Base-by-base conservation (phyloP, 1,284 basidiomycete genomes). In the Irpex sp. region DNA sequence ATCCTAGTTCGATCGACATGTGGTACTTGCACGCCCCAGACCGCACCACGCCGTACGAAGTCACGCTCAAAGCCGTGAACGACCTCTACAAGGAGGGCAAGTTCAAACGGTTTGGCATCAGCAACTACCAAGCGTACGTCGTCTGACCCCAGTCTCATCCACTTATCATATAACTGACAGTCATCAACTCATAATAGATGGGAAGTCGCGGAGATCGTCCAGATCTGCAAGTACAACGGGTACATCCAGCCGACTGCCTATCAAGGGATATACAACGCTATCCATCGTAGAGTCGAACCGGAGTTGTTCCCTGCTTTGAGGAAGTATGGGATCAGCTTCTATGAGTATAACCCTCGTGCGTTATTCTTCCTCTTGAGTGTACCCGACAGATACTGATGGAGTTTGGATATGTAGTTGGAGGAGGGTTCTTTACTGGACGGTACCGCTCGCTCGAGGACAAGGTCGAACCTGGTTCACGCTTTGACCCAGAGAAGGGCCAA, bases 321-420 rank as follows among this genome's bases (percentile, higher is more conserved):
- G 31, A 35, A 49, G 60, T 43, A 61, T 46, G 54, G 60, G 15
- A 56, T 61, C 5, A 49, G 54, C 13, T 55, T 61, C 31, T 85
- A 84, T 66, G 84, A 81, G 61, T 86, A 79, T 68, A 86, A 84
- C 66, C 82, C 85, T 11, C 71, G 75, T 74, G 58, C 33, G 74
- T 69, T 31, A 15, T 21, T 55, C 26, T 2, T 15, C 15, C 17
- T 33, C 53, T 15, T 26, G 26, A n/a, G n/a, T 33, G 13, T 11
- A 3, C 9, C 15, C 4, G 39, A n/a, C 21, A 6, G 19, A 21
- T 6, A 31, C 19, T 11, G 31, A 33, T 55, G 3, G 9, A 35
- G 17, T 11, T 26, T 8, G 19, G 2, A 15, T 6, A 8, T 13
- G 19, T 58, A 76, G 75, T 78, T 9, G 74, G 73, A 8, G 77